phyloP scores from a whole-genome alignment of 2,329 filamentous ascomycete species.

The Exophiala lecanii-corni region DNA sequence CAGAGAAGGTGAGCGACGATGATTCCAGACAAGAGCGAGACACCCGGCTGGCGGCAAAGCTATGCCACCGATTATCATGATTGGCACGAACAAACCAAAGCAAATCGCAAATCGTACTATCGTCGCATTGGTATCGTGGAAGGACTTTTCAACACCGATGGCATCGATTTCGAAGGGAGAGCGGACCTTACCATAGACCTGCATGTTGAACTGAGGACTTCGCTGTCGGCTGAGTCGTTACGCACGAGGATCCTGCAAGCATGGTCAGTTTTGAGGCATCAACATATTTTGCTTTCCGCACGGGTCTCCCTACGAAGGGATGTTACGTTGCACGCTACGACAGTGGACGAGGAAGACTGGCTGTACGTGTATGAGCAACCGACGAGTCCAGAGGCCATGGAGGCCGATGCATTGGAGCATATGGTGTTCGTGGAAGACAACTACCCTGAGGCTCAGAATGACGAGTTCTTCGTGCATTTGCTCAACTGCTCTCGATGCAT shows the following conservation, averaged over 20 bases:
- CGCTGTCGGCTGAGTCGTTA: conserved; percentile 2
- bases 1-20: too few relatives aligned
- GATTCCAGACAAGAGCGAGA: not conserved
- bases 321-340: not conserved
- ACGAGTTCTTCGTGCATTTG: conserved; percentile 23
- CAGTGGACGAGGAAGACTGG: conserved; percentile 9
- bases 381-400: conserved; percentile 3
- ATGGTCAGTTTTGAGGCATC: conserved; percentile 21
- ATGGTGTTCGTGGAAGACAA: conserved; percentile 17
- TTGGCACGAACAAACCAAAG: conserved; percentile 6
- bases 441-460: conserved; percentile 8
- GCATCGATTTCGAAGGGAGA: conserved; percentile 20
- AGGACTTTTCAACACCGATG: conserved; percentile 22
- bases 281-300: conserved; percentile 21
- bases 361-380: conserved; percentile 19
- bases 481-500: conserved; percentile 22
- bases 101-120: conserved; percentile 2
- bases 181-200: conserved; percentile 22
- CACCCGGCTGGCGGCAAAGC: conserved; percentile 11
- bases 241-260: conserved; percentile 16
- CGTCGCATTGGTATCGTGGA: conserved; percentile 24
- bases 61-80: conserved; percentile 16
- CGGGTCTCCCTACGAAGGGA: conserved; percentile 3
- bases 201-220: conserved; percentile 16
- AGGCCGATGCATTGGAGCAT: conserved; percentile 9